Evolutionary conservation across 2,329 filamentous ascomycete species (phyloP), one percentile per base, ranked within the genome.

Genomic region (Aspergillus flavus): DNA sequence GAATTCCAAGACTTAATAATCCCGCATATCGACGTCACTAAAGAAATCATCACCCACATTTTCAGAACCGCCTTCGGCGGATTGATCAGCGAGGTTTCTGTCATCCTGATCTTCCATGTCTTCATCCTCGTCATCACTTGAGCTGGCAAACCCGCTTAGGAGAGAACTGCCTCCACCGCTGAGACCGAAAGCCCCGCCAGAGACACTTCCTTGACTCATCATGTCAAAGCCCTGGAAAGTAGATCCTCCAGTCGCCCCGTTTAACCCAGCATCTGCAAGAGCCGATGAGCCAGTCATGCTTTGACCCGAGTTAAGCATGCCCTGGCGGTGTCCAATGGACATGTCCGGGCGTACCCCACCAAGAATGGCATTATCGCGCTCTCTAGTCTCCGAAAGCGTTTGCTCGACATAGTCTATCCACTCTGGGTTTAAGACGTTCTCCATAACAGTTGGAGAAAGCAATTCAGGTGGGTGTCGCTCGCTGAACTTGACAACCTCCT

Each of bases 401-500:
- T 94, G 91, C 75, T 98, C 94, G 45, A 98, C 94, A 72, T 98
- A 99, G 71, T 92, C 90, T 71, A 95, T 91, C 95, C 95, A 99
- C 64, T 93, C 90, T 59, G 90, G 89, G 73, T 92, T 91, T 83
- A 95, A 92, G 56, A 98, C 93, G 71, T 91, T 92, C 70, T 97
- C 92, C 68, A 97, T 84, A 3, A 99, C 93, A 14, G 86, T 85
- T 65, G 92, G 90, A 0, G 93, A 95, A 11, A 98, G 84, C 23
- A 94, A 82, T 79, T 98, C 94, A 0, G 93, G 91, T 4, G 94
- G 91, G 76, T 97, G 92, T 60, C 95, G 89, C 78, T 97, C 95
- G 41, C 93, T 97, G 75, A 99, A 98, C 79, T 98, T 99, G 75
- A 98, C 93, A 21, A 99, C 95, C 78, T 99, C 95, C 78, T 99